Percentiles rank a stretch among this genome's conserved stretches.
phyloP scores from a whole-genome alignment of 805 yeast species.

The Starmera caribaea region DNA sequence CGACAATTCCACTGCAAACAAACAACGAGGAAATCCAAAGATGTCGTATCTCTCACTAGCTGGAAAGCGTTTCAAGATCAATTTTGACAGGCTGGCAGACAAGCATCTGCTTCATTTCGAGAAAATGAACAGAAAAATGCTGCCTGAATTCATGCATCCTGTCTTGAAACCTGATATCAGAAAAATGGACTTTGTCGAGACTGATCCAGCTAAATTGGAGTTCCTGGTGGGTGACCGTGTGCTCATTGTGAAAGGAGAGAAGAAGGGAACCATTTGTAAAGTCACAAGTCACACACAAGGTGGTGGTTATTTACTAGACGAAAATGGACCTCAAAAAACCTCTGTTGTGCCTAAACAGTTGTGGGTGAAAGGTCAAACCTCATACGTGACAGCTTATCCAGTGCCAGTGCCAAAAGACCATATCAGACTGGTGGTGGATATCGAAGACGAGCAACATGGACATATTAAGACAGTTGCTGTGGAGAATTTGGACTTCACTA shows the following conservation, averaged over 20 bases:
- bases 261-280: constrained; percentile 66
- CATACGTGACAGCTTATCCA: constrained; percentile 67
- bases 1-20: too few relatives aligned
- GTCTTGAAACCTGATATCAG: constrained; percentile 21
- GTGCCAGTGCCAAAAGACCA: constrained; percentile 46
- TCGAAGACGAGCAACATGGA: constrained; percentile 55
- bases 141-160: constrained; percentile 28
- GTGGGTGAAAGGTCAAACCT: constrained; percentile 65
- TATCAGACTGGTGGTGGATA: constrained; percentile 70
- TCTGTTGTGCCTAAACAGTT: constrained; percentile 60
- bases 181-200: constrained; percentile 24
- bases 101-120: constrained; percentile 20
- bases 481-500: constrained; percentile 58
- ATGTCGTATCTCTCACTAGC: constrained; percentile 22
- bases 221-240: constrained; percentile 72
- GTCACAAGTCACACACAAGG: constrained; percentile 50
- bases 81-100: constrained; percentile 20
- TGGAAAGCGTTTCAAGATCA: constrained; percentile 25
- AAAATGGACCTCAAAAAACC: constrained; percentile 55
- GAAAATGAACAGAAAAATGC: constrained; percentile 20
- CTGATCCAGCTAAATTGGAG: constrained; percentile 44
- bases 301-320: constrained; percentile 55
- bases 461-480: constrained; percentile 65
- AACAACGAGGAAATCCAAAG: too few relatives aligned
- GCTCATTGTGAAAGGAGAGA: constrained; percentile 57